Conservation (phyloP, 805 yeast species). For the Metschnikowia cerradonensis region DNA sequence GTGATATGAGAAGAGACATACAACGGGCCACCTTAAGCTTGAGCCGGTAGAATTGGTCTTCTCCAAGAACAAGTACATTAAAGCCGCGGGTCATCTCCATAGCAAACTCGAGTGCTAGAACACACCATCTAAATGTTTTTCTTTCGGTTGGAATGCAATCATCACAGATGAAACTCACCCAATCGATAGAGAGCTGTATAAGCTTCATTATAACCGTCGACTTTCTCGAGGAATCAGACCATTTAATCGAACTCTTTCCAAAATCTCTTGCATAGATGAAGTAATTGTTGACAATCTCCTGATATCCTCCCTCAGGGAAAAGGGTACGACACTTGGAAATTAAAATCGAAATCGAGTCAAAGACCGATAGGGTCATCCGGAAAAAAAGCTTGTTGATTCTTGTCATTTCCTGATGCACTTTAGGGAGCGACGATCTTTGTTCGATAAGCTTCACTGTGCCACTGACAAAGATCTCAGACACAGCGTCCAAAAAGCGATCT, state of each 20-base stretch:
- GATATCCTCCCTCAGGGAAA: conserved; percentile 51
- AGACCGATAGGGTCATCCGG: conserved; percentile 59
- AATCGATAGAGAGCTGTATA: conserved; percentile 73
- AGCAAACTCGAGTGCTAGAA: conserved; percentile 89
- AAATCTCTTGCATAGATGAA: conserved; percentile 79
- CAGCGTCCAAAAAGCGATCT: conserved; percentile 53
- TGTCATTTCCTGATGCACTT: conserved; percentile 69
- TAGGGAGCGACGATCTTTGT: conserved; percentile 64
- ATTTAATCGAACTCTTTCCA: conserved; percentile 66
- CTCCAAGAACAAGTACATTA: conserved; percentile 75
- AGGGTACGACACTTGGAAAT: conserved; percentile 52
- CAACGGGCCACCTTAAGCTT: conserved; percentile 88
- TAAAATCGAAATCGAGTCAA: conserved; percentile 55
- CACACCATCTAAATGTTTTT: conserved; percentile 94
- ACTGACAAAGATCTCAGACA: conserved; percentile 43
- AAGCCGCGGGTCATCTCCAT: conserved; percentile 91
- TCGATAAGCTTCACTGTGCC: conserved; percentile 44
- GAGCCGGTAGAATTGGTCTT: conserved; percentile 67
- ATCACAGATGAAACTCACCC: conserved; percentile 91
- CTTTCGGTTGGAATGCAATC: conserved; percentile 92
- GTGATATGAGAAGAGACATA: conserved; percentile 88
- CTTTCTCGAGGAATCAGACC: conserved; percentile 60
- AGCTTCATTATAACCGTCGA: conserved; percentile 67
- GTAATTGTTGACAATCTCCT: conserved; percentile 69
- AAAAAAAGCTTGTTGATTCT: conserved; percentile 63